phyloP scores from a whole-genome alignment of 2,329 filamentous ascomycete species.

The Epichloe scottii region DNA sequence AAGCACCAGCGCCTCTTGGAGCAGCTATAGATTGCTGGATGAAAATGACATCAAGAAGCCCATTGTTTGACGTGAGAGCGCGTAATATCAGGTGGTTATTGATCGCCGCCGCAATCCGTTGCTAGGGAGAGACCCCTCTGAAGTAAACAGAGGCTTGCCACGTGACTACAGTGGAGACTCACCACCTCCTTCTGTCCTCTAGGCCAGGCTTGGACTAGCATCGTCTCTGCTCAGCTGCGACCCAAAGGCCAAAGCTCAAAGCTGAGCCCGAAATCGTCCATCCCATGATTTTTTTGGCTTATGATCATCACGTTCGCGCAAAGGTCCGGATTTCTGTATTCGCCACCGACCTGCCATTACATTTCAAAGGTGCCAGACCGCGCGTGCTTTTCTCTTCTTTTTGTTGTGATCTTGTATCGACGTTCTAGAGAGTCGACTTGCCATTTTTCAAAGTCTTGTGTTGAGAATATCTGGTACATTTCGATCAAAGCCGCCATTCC shows the following conservation, averaged over 20 bases:
- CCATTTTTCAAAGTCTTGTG: not conserved
- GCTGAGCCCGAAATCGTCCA: not conserved
- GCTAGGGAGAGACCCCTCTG: constrained; percentile 13
- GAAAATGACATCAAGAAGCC: constrained; percentile 14
- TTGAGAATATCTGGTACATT: not conserved
- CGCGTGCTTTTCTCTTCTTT: not conserved
- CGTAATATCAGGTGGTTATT: not conserved
- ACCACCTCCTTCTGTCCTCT: not conserved
- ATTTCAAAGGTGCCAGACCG: not conserved
- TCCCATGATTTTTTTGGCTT: not conserved
- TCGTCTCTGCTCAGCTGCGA: not conserved
- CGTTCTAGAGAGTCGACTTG: not conserved
- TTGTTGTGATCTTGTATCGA: not conserved
- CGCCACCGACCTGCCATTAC: not conserved
- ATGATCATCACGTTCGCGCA: not conserved
- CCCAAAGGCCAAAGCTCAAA: not conserved
- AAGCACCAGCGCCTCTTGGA: constrained; percentile 12
- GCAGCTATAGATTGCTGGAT: constrained; percentile 13
- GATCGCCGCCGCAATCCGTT: constrained; percentile 12
- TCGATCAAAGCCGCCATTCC: not conserved
- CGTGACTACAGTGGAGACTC: constrained; percentile 8
- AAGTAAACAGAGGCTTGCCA: constrained; percentile 18
- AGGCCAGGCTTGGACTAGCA: not conserved
- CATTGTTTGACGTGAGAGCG: not conserved
- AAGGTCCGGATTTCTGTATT: not conserved